Percentiles rank a stretch among this genome's conserved stretches.
Conservation (phyloP, 768 basidiomycete species). For the Lanmaoa pseudosensibilis region DNA sequence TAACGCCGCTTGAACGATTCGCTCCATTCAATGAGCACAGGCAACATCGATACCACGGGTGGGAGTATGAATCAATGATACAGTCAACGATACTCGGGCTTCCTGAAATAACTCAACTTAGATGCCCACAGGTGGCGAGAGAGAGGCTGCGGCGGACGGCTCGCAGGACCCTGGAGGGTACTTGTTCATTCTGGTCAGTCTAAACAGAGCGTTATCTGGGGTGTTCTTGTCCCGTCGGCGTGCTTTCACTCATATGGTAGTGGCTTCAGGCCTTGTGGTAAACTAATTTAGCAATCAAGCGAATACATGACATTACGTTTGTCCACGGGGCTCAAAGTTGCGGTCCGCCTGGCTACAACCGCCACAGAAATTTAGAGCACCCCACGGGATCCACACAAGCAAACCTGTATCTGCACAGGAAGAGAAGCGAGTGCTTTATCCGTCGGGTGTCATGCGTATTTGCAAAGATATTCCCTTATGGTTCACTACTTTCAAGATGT, state of each 20-base stretch:
- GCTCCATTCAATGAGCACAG: neutral
- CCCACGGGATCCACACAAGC: slow-evolving; percentile 4
- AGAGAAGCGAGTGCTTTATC: neutral
- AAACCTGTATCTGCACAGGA: neutral
- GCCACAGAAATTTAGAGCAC: slow-evolving; percentile 3
- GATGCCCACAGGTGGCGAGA: neutral
- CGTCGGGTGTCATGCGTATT: neutral
- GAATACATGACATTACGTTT: slow-evolving; percentile 1
- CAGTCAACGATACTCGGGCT: neutral
- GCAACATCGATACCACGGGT: neutral
- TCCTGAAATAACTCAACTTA: neutral
- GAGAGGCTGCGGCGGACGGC: neutral
- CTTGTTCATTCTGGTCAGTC: neutral
- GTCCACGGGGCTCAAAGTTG: neutral
- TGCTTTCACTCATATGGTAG: neutral
- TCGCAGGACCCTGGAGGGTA: neutral
- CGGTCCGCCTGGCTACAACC: neutral
- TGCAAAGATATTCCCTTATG: neutral
- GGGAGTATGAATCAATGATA: neutral
- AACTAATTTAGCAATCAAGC: slow-evolving; percentile 3
- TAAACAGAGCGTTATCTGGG: neutral
- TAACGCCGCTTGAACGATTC: slow-evolving; percentile 6
- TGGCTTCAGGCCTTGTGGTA: neutral
- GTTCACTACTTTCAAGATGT: neutral
- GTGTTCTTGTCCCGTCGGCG: neutral